Evolutionary conservation across 2,329 filamentous ascomycete genomes (phyloP).

Genomic region (Myriosclerotinia duriaeana): DNA sequence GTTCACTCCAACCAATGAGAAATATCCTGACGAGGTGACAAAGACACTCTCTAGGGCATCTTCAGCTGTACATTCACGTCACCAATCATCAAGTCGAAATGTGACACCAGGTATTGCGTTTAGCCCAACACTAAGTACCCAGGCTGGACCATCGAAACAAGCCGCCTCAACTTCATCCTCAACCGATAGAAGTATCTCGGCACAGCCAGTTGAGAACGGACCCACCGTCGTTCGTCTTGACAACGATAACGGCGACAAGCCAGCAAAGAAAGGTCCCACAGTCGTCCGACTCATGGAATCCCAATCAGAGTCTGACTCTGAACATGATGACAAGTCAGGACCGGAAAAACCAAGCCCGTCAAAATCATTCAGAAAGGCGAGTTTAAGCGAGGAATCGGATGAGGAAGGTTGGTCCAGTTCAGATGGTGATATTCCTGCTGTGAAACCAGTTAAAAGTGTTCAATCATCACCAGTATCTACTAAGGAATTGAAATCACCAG

Average conservation of each 20-base stretch:
- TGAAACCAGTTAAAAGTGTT: conserved; percentile 1
- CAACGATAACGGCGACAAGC: not conserved
- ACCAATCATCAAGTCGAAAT: conserved; percentile 2
- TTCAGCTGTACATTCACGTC: conserved; percentile 2
- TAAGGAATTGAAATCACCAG: not conserved
- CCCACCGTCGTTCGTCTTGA: conserved; percentile 35
- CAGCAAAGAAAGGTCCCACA: conserved; percentile 32
- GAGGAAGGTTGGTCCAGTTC: conserved; percentile 17
- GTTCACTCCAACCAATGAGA: conserved; percentile 1
- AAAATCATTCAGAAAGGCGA: not conserved
- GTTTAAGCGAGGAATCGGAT: conserved; percentile 15
- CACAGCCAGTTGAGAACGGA: conserved; percentile 23
- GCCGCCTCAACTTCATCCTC: not conserved
- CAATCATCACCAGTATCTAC: not conserved
- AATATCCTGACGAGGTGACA: not conserved
- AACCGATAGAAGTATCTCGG: conserved; percentile 5
- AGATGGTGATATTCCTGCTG: conserved; percentile 19
- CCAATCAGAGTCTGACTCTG: conserved; percentile 18
- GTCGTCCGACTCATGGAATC: conserved; percentile 36
- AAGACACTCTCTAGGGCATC: not conserved
- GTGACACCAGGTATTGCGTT: not conserved
- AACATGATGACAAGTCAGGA: conserved; percentile 8
- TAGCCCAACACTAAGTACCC: not conserved
- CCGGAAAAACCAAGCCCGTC: not conserved
- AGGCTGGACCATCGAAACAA: not conserved